Evolutionary conservation across 768 basidiomycete genomes (phyloP).

Genomic region (Postia placenta): DNA sequence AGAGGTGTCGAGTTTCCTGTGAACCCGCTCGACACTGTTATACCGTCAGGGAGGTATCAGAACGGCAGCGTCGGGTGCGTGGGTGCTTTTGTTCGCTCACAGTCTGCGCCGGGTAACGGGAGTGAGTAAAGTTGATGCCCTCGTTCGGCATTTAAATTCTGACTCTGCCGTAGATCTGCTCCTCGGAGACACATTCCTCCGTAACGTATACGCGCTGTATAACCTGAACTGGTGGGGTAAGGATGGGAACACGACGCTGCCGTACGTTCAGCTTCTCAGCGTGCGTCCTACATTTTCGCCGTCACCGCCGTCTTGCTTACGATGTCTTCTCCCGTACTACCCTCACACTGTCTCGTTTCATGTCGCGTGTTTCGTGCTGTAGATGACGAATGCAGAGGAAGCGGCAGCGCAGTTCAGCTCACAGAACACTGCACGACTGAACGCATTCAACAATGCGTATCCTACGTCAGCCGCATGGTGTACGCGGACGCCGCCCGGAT

Average conservation of each 20-base stretch:
- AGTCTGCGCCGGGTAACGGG: neutral
- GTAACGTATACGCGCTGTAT: conserved; percentile 16
- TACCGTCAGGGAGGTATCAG: neutral
- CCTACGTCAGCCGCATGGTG: neutral
- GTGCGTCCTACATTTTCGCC: neutral
- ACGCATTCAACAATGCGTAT: neutral
- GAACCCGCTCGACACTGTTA: conserved; percentile 1
- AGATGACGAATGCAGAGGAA: neutral
- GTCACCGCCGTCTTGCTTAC: neutral
- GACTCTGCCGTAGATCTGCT: conserved; percentile 7
- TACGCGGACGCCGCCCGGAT: too few relatives aligned
- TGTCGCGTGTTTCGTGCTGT: neutral
- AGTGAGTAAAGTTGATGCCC: neutral
- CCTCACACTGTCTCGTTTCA: too few relatives aligned
- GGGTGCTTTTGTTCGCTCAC: conserved; percentile 3
- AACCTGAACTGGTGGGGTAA: conserved; percentile 1
- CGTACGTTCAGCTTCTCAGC: conserved; percentile 5
- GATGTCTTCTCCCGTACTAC: too few relatives aligned
- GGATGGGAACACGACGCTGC: neutral
- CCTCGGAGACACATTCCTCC: conserved; percentile 17
- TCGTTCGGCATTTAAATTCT: neutral
- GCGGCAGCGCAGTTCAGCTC: neutral
- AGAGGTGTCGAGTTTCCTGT: conserved; percentile 6
- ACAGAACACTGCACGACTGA: neutral
- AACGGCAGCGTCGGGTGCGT: neutral